phyloP scores from a whole-genome alignment of 176 grass and related monocot species.

The Oryza meridionalis region DNA sequence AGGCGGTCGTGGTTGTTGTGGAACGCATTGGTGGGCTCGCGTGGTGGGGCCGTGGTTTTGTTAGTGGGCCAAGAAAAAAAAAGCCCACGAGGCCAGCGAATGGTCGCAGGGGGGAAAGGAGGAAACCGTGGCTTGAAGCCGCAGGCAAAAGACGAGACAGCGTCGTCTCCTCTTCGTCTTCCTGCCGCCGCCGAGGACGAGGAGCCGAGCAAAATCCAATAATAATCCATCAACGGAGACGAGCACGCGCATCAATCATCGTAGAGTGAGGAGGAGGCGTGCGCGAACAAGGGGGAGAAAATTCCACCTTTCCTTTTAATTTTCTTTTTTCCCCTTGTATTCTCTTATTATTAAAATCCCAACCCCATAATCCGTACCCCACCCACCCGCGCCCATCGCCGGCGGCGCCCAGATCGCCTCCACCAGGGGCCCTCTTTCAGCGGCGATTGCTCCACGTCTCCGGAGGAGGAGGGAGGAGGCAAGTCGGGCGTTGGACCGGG shows the following conservation, averaged over 20 bases:
- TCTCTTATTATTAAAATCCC: slow-evolving; percentile 15
- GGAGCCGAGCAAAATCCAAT: background rate
- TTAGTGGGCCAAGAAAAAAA: no score
- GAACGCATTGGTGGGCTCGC: no score
- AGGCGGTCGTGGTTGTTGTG: background rate
- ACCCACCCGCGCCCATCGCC: slow-evolving; percentile 8
- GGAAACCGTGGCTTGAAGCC: background rate
- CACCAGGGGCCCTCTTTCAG: background rate
- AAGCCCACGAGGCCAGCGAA: no score
- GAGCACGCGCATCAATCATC: background rate
- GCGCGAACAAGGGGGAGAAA: background rate
- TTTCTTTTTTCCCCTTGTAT: background rate
- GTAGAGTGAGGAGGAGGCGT: background rate
- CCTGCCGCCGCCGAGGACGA: slow-evolving; percentile 1
- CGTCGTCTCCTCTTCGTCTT: background rate
- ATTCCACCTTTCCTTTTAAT: background rate
- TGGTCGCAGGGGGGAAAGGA: no score
- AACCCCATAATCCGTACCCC: background rate
- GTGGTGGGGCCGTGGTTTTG: no score
- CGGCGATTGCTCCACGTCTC: slow-evolving; percentile 9
- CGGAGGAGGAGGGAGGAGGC: background rate
- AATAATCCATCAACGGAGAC: background rate
- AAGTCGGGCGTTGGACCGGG: background rate
- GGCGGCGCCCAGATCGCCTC: slow-evolving; percentile 40
- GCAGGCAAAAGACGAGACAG: no score